Evolutionary conservation across 106 monocot species (phyloP), one percentile per base, ranked within the genome.

Genomic region (Acanthochlamys bracteata): DNA sequence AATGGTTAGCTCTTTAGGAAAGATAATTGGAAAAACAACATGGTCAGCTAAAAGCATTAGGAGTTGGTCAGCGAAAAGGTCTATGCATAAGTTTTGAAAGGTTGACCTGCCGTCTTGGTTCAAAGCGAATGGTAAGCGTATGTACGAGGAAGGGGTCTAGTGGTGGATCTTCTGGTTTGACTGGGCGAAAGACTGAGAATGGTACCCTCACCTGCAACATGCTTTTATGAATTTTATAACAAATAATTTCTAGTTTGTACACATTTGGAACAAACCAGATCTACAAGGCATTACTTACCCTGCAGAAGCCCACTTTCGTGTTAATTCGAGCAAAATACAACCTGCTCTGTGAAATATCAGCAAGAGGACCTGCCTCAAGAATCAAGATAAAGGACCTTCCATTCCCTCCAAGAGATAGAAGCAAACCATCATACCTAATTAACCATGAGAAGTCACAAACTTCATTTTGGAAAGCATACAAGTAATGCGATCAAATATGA

Each of bases 121-220:
- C 94, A 70, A 95, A 95, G 25, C 94, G 83, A 63, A 95, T 87
- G 2, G 87, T 95, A 55, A 95, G 57, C 41, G 94, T 95, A 73
- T 95, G 94, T 20, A 82, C 87, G 65, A 95, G 94, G 67, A 95
- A 95, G 43, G 94, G 90, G 56, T 95, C 94, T 54, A 95, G 79
- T 39, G 87, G 94, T 55, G 94, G 94, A 80, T 95, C 94, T 71
- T 90, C 87, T 54, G 86, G 90, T 71, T 82, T 90, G 55, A 95
- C 90, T n/a, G 94, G 87, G 41, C 94, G 90, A 61, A 95, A 95
- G 69, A 89, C 66, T 74, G 94, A 95, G 78, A 95, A 95, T 54
- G 94, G 94, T 45, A 95, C 77, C 78, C 94, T 86, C 19, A 93
- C 80, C 93, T 93, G 80, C 68, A 86, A 59, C 75, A 70, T 43